These are phyloP conservation scores for Misopates orontium DNA, from an alignment of 257 asterid species.

Conservation along the genomic window DNA sequence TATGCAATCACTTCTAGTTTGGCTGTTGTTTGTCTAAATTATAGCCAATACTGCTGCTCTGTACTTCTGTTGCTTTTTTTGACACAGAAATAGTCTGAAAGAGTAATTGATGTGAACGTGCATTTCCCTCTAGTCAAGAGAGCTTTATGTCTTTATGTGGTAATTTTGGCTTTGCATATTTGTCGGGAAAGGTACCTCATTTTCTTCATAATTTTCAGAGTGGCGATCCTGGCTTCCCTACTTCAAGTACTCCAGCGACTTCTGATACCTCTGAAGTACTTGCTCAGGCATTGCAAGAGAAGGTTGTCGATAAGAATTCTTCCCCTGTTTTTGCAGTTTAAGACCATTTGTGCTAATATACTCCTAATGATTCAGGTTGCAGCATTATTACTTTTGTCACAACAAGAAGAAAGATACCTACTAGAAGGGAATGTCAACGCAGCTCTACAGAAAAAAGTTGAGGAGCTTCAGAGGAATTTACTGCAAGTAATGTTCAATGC, in stretches of 20 bases:
- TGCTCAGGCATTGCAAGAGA: slow-evolving; percentile 87
- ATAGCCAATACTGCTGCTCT: neutral
- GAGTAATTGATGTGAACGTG: slow-evolving; percentile 1
- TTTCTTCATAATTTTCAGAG: slow-evolving; percentile 43
- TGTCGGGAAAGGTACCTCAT: neutral
- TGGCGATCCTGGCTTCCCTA: slow-evolving; percentile 38
- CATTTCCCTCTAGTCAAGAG: slow-evolving; percentile 8
- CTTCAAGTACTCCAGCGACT: slow-evolving; percentile 36
- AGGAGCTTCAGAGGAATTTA: slow-evolving; percentile 86
- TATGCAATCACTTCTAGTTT: slow-evolving; percentile 10
- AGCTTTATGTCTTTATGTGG: neutral
- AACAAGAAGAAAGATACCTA: slow-evolving; percentile 86
- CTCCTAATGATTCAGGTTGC: slow-evolving; percentile 57
- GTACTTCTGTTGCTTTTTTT: slow-evolving; percentile 17
- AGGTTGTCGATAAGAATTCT: slow-evolving; percentile 48
- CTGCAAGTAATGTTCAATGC: slow-evolving; percentile 70
- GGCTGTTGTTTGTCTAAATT: neutral
- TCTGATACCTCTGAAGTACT: slow-evolving; percentile 63
- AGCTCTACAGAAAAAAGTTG: slow-evolving; percentile 69
- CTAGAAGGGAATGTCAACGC: slow-evolving; percentile 83
- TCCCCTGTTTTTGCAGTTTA: slow-evolving; percentile 18
- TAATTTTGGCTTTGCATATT: neutral
- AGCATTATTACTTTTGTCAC: slow-evolving; percentile 79
- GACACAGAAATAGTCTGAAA: slow-evolving; percentile 1
- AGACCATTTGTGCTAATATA: slow-evolving; percentile 20